Conservation (phyloP, 352 stramenopile genomes). For the Phytophthora pinifolia region DNA sequence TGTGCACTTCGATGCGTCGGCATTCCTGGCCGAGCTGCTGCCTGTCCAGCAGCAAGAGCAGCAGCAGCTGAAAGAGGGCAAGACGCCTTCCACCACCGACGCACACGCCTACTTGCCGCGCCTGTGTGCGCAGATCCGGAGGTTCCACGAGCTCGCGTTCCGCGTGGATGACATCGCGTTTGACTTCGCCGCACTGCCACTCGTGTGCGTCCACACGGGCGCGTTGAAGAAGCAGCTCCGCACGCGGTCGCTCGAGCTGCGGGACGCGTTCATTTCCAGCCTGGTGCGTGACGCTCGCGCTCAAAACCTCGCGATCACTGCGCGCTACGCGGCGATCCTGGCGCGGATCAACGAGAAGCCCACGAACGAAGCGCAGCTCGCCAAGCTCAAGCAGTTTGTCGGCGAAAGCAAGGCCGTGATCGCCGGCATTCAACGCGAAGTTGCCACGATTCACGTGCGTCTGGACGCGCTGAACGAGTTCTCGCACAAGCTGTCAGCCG, state of each 20-base stretch:
- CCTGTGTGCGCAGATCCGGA: slow-evolving; percentile 69
- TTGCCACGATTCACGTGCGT: slow-evolving; percentile 68
- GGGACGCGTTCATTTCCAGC: slow-evolving; percentile 79
- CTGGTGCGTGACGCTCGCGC: slow-evolving; percentile 77
- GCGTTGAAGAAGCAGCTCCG: slow-evolving; percentile 73
- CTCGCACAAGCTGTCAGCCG: slow-evolving; percentile 78
- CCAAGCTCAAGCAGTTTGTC: slow-evolving; percentile 90
- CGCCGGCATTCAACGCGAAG: slow-evolving; percentile 71
- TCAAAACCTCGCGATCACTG: slow-evolving; percentile 88
- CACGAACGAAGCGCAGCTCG: slow-evolving; percentile 90
- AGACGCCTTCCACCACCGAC: slow-evolving; percentile 14
- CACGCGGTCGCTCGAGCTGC: slow-evolving; percentile 63
- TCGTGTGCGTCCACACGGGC: slow-evolving; percentile 77
- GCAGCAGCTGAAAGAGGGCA: slow-evolving; percentile 25
- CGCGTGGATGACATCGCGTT: slow-evolving; percentile 69
- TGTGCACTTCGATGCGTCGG: slow-evolving; percentile 72
- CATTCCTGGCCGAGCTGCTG: slow-evolving; percentile 69
- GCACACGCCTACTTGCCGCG: slow-evolving; percentile 37
- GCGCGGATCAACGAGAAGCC: slow-evolving; percentile 91
- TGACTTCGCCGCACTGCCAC: slow-evolving; percentile 71
- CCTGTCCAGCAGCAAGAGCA: slow-evolving; percentile 39
- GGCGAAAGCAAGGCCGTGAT: slow-evolving; percentile 80
- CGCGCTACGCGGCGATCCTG: slow-evolving; percentile 89
- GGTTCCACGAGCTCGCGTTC: slow-evolving; percentile 71
- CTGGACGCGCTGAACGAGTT: slow-evolving; percentile 85